Base-by-base conservation (phyloP, 129 eudicot species). In the Gnaphalium uliginosum region DNA sequence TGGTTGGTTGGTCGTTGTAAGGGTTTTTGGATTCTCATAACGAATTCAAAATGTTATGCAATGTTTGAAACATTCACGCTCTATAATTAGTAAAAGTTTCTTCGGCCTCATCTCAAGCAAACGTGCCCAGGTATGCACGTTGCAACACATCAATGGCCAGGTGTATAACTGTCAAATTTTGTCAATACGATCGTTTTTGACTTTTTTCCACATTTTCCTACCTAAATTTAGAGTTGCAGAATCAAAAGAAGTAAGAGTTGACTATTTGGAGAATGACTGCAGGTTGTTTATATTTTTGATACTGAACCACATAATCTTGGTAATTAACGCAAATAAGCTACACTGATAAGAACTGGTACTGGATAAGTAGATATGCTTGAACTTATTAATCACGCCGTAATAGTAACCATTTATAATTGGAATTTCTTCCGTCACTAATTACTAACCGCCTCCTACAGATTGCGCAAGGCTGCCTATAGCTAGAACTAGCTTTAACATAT, bases 21-120 rank as follows among this genome's bases (percentile, higher is more conserved):
- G 78, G 58, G 27, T 18, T 68, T 75, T 77, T 58, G 75, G 69
- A 57, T 54, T 25, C 78, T 61, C 21, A 24, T 74, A 61, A 74
- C 43, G 59, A 61, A 41, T 61, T 74, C 70, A 74, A 74, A 61
- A 22, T 24, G 78, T 74, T 25, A 61, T 41, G 70, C 60, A 24
- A 24, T 61, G 60, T 25, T 74, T 74, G 70, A 74, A 74, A 63
- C 43, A 46, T 17, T 19, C 54, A 1, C 48, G 46, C 25, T 61
- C 78, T 62, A 61, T 74, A 74, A 51, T 29, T 71, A 71, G 76
- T 30, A 41, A 41, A 30, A 30, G 4, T 14, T 71, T 30, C 30
- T 63, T 18, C 46, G 21, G 6, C 21, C 65, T 53, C 21, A 71
- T 56, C 22, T 54, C 25, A 10, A 35, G 4, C 19, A 66, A 30